phyloP scores from a whole-genome alignment of 257 asterid species.

The Solanum sejunctum region DNA sequence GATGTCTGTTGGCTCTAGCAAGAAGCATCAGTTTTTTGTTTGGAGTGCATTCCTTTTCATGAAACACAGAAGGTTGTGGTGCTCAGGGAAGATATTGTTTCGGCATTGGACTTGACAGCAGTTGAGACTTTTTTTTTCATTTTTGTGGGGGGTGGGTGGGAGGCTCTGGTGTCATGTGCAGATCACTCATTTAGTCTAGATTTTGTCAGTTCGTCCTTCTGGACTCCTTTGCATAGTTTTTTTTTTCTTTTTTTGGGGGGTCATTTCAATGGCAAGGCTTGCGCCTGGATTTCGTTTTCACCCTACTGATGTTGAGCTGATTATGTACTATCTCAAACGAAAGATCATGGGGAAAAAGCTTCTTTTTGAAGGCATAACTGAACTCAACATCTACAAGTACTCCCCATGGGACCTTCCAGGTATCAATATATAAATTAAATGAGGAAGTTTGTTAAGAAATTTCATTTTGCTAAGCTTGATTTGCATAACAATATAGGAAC shows the following conservation, averaged over 20 bases:
- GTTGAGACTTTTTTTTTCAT: neutral
- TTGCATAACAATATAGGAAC: neutral
- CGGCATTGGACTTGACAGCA: slow-evolving; percentile 81
- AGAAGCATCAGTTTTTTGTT: slow-evolving; percentile 47
- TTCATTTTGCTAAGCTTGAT: neutral
- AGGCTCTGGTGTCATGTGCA: slow-evolving; percentile 6
- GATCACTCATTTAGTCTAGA: neutral
- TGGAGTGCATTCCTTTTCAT: slow-evolving; percentile 63
- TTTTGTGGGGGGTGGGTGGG: neutral
- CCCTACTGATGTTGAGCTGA: slow-evolving; percentile 75
- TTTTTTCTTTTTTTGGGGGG: neutral
- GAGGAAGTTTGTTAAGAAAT: neutral
- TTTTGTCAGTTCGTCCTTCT: neutral
- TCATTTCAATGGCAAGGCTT: slow-evolving; percentile 34
- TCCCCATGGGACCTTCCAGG: slow-evolving; percentile 98
- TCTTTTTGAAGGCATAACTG: slow-evolving; percentile 55
- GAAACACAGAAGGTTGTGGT: slow-evolving; percentile 67
- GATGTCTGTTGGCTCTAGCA: slow-evolving; percentile 86
- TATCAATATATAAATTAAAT: neutral
- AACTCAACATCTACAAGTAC: slow-evolving; percentile 61
- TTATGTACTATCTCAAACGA: slow-evolving; percentile 72
- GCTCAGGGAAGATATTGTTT: slow-evolving; percentile 42
- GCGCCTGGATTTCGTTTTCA: slow-evolving; percentile 89
- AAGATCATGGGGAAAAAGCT: slow-evolving; percentile 54
- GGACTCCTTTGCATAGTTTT: slow-evolving; percentile 7